Base-by-base conservation (phyloP, 257 asterid genomes). In the Penstemon barbatus region DNA sequence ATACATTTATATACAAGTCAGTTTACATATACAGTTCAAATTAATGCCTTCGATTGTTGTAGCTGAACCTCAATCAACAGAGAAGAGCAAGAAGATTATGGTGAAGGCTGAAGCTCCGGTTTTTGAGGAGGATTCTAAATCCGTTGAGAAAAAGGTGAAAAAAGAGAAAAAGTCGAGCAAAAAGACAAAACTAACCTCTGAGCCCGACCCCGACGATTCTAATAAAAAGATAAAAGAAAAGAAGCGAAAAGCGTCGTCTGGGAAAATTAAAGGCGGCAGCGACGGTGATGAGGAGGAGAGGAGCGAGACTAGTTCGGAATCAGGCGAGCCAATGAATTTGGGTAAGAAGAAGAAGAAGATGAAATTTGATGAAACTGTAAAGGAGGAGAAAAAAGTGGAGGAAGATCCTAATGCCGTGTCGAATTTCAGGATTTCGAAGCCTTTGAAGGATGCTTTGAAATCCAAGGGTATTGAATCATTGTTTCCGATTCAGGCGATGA, bases 401-500 rank as follows among this genome's bases (percentile, higher is more conserved):
- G 89, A 79, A 67, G 51, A 89, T 54, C 84, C 86, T 5, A 82
- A 86, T 15, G 92, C 92, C 0, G 63, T 87, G 38, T 78, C 88
- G 2, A 89, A 88, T 73, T 92, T 86, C 70, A 82, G 89, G 57
- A 84, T 92, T 51, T 92, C 98, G 5, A 73, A 68, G 74, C 89
- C 87, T 63, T 68, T 92, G 72, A 82, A 71, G 77, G 88, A 75
- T 50, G 70, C 83, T 3, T 73, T 92, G 79, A 81, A 82, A 76
- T 15, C 77, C 33, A 89, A 78, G 66, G 92, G 96, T 69, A 92
- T 92, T 43, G 77, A 85, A 37, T 68, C 88, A 3, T 72, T 92
- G 76, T 92, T 89, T 69, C 96, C 95, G 8, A 92, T 92, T 68
- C 98, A 92, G 75, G 97, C 97, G 4, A 87, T 84, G 93, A 87